Evolutionary conservation across 495 filamentous ascomycete species (phyloP).

Genomic region (Choiromyces venosus): DNA sequence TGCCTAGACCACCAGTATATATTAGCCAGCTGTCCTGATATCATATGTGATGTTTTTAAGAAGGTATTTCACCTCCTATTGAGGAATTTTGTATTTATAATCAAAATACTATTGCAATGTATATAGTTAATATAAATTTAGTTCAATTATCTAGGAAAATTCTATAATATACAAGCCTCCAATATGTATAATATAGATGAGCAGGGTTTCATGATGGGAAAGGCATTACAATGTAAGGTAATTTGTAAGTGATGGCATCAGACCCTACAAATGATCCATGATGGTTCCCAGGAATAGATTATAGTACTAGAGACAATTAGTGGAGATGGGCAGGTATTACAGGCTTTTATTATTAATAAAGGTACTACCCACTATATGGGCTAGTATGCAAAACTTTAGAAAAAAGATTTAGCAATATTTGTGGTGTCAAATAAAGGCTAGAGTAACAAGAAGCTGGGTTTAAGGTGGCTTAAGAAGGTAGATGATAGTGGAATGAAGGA

Average conservation of each 20-base stretch:
- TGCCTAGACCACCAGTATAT: neutral
- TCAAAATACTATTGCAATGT: neutral
- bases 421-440: neutral
- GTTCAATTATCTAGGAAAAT: neutral
- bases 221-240: neutral
- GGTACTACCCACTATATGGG: neutral
- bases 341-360: neutral
- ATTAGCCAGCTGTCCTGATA: neutral
- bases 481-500: neutral
- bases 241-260: neutral
- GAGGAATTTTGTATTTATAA: no score
- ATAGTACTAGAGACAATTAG: neutral
- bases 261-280: neutral
- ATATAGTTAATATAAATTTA: neutral
- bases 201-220: neutral
- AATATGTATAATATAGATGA: neutral
- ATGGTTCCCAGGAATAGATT: neutral
- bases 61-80: no score
- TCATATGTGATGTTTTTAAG: neutral
- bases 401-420: no score
- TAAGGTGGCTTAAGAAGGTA: neutral
- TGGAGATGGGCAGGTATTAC: neutral
- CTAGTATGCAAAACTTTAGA: neutral
- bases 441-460: neutral
- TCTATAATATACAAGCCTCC: neutral